Conservation (phyloP, 2,329 filamentous ascomycete species). For the Aspergillus tubingensis region DNA sequence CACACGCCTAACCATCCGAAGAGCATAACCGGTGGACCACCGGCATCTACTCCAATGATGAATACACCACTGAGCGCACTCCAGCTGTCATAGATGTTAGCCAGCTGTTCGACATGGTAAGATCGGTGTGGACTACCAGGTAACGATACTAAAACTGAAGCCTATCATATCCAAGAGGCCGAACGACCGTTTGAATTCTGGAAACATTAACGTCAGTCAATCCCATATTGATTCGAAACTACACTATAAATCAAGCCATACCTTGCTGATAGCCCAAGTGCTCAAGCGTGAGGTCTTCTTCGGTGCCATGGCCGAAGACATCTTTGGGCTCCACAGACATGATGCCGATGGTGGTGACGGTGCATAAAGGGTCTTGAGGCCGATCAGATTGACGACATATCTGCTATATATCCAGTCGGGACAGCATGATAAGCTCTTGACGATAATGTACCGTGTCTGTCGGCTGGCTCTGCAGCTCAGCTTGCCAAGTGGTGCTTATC, state of each 20-base stretch:
- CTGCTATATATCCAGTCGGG: neutral
- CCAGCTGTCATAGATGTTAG: slow-evolving; percentile 41
- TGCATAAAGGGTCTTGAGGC: neutral
- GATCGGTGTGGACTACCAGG: slow-evolving; percentile 38
- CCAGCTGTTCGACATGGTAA: neutral
- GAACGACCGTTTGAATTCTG: slow-evolving; percentile 58
- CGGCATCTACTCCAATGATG: slow-evolving; percentile 55
- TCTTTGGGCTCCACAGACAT: slow-evolving; percentile 10
- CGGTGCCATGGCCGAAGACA: slow-evolving; percentile 12
- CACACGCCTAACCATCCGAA: slow-evolving; percentile 59
- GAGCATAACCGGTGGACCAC: slow-evolving; percentile 59
- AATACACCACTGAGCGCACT: slow-evolving; percentile 56
- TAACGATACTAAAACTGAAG: slow-evolving; percentile 59
- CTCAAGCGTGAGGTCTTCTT: slow-evolving; percentile 32
- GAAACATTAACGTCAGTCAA: neutral
- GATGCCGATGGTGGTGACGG: neutral
- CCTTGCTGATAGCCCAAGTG: slow-evolving; percentile 36
- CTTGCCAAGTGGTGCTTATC: neutral
- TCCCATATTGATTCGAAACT: neutral
- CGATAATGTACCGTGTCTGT: neutral
- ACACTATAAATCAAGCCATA: neutral
- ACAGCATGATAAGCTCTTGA: neutral
- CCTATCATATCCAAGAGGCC: slow-evolving; percentile 57
- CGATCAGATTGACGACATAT: neutral
- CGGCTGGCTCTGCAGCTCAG: neutral